Evolutionary conservation across 2,329 filamentous ascomycete species (phyloP), one percentile per base, ranked within the genome.

Genomic region (Diaporthe citri): DNA sequence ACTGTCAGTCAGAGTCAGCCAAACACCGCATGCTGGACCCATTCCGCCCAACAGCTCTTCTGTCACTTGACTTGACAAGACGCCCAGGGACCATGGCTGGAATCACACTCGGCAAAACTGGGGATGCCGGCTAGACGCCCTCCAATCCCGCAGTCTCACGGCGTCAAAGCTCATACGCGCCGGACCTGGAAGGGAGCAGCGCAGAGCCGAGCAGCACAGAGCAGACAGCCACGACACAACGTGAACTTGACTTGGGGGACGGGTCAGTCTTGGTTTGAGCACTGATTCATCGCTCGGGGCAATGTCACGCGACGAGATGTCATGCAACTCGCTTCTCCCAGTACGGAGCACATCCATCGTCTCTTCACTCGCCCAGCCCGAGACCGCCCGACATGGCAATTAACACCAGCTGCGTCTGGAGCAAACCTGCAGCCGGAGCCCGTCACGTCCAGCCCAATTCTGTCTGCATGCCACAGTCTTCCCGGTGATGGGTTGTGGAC

Each of bases 271-370:
- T 67, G 31, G 64, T 67, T 34, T 52, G 46, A 67, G 46, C 22
- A 67, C 64, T 67, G 64, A 52, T 52, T 67, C 64, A 67, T 67
- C 64, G 46, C 64, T 67, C 64, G 57, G 60, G 31, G 67, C 67
- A 71, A 57, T 69, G 72, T 64, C 66, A 59, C 66, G 74, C 72
- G 48, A 56, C 57, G 71, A 67, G 22, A 74, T 55, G 75, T 71
- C 73, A 75, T 73, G 75, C 75, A 71, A 55, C 51, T 64, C 52
- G 36, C 12, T 43, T 39, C 39, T 51, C 62, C 41, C 17, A 36
- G 10, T 39, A 48, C 62, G 28, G 10, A 22, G 22, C 31, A 73
- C 10, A 57, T 41, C 41, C 66, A 74, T 55, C 59, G 51, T 51
- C 31, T 51, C 51, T 25, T 52, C 51, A 20, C 25, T 39, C 34